Conservation (phyloP, 768 basidiomycete genomes). For the Piloderma croceum region DNA sequence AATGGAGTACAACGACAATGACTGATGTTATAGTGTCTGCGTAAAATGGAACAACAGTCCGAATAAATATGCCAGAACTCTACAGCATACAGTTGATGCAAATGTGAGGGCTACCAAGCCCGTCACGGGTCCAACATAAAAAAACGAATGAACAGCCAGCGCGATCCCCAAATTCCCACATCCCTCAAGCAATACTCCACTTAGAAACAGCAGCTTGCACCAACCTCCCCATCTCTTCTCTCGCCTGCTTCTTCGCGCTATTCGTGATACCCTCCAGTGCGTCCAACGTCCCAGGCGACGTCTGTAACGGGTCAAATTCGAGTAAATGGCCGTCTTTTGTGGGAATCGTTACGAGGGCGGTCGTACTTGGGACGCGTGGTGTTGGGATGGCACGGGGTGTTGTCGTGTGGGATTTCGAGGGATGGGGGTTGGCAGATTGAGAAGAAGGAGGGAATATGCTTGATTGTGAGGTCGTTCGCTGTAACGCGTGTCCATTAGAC, state of each 20-base stretch:
- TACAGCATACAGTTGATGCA: too few species aligned
- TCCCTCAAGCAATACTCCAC: too few species aligned
- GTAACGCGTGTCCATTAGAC: slow-evolving; percentile 29
- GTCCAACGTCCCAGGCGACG: slow-evolving; percentile 67
- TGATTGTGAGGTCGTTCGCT: slow-evolving; percentile 49
- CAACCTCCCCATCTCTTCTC: slow-evolving; percentile 66
- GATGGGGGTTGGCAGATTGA: slow-evolving; percentile 37
- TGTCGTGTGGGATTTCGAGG: slow-evolving; percentile 39
- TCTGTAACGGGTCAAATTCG: slow-evolving; percentile 77
- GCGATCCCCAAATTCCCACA: too few species aligned
- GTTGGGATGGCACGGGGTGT: slow-evolving; percentile 2
- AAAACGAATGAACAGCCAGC: too few species aligned
- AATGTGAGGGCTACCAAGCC: too few species aligned
- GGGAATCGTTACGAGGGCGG: slow-evolving; percentile 57
- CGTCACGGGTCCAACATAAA: too few species aligned
- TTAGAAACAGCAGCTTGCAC: slow-evolving; percentile 70
- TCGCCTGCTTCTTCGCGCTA: slow-evolving; percentile 79
- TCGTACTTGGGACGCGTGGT: slow-evolving; percentile 4
- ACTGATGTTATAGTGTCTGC: too few species aligned
- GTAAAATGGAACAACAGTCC: too few species aligned
- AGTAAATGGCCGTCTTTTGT: slow-evolving; percentile 78
- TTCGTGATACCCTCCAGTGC: slow-evolving; percentile 73
- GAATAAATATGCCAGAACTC: too few species aligned
- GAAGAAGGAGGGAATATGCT: slow-evolving; percentile 37
- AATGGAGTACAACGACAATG: too few species aligned